Evolutionary conservation across 2,329 filamentous ascomycete genomes (phyloP).

Genomic region (Aspergillus latus): DNA sequence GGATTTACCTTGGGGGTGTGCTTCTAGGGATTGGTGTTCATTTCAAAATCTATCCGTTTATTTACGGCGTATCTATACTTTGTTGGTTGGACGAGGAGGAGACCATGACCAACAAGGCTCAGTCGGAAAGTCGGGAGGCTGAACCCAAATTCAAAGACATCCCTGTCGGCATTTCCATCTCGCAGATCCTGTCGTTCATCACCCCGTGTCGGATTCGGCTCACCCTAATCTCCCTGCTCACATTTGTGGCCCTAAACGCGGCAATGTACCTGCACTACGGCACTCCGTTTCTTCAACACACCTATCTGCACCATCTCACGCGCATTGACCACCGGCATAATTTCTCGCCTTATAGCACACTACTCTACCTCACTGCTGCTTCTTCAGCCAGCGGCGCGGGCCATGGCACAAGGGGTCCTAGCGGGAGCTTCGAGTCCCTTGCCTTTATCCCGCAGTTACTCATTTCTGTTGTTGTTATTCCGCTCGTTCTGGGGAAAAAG

Average conservation of each 20-base stretch:
- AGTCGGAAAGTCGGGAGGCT: conserved; percentile 8
- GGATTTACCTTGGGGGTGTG: conserved; percentile 66
- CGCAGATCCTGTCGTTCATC: conserved; percentile 33
- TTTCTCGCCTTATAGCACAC: conserved; percentile 92
- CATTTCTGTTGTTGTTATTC: conserved; percentile 74
- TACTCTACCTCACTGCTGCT: conserved; percentile 83
- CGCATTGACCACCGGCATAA: conserved; percentile 97
- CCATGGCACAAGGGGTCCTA: background rate
- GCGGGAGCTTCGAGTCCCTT: conserved; percentile 64
- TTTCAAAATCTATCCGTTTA: conserved; percentile 98
- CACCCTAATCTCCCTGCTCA: conserved; percentile 62
- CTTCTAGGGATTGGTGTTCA: conserved; percentile 84
- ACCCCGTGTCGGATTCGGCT: conserved; percentile 41
- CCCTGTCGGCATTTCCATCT: conserved; percentile 1
- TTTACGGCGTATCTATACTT: conserved; percentile 69
- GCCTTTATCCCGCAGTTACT: conserved; percentile 87
- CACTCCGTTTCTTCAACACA: conserved; percentile 78
- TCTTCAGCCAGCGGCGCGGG: conserved; percentile 36
- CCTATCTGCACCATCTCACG: conserved; percentile 87
- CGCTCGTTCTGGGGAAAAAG: conserved; percentile 73
- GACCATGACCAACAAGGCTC: background rate
- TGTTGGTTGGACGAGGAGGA: conserved; percentile 39
- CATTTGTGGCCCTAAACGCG: conserved; percentile 72
- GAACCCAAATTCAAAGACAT: conserved; percentile 11
- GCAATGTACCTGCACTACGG: conserved; percentile 81